Evolutionary conservation across 1,284 basidiomycete species (phyloP).

Genomic region (Naganishia liquefaciens): DNA sequence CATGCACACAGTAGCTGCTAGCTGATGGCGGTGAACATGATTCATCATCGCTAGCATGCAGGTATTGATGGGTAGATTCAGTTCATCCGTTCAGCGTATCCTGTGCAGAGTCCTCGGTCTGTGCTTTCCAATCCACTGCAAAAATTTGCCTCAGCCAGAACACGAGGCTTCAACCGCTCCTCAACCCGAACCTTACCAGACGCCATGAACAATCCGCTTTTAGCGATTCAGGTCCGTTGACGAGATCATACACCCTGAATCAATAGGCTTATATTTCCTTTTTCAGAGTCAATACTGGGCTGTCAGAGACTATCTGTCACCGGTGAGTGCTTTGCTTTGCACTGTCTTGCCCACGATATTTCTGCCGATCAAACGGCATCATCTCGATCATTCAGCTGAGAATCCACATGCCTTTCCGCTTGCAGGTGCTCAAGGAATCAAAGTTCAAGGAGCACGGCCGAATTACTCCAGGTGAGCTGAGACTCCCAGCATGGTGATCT

Average conservation of each 20-base stretch:
- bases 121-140: no score
- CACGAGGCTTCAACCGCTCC: no score
- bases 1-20: no score
- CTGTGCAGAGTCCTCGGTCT: no score
- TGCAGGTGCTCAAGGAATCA: conserved; percentile 88
- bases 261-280: not conserved
- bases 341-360: conserved; percentile 11
- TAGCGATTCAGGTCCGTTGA: conserved; percentile 52
- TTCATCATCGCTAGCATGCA: no score
- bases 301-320: conserved; percentile 92
- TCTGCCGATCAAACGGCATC: not conserved
- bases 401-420: not conserved
- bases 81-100: no score
- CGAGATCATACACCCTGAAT: not conserved
- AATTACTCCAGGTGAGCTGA: conserved; percentile 73
- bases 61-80: no score
- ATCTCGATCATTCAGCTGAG: not conserved
- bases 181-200: no score
- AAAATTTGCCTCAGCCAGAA: no score
- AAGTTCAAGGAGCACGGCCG: conserved; percentile 99
- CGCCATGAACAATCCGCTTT: conserved; percentile 45
- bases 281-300: conserved; percentile 82
- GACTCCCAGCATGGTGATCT: conserved; percentile 41
- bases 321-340: conserved; percentile 60
- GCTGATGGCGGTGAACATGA: no score